Percentiles rank a stretch among this genome's conserved stretches.
These are phyloP conservation scores for Tricladium varicosporioides DNA, from an alignment of 2,329 filamentous ascomycete species.

Conservation along the genomic window DNA sequence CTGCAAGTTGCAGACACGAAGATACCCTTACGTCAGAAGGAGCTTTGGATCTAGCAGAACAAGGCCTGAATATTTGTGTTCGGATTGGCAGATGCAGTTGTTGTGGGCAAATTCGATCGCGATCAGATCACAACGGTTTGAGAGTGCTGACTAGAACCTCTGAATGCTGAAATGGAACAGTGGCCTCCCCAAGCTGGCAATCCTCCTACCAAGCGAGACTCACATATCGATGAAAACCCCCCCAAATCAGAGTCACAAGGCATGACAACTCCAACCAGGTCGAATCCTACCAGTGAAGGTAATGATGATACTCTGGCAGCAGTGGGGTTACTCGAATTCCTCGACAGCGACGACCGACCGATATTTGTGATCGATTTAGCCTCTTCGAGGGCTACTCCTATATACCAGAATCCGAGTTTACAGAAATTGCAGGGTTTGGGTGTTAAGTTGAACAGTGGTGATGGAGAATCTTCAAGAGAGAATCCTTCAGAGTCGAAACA, in stretches of 20 bases:
- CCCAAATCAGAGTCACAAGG: not conserved
- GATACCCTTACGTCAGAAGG: too few species aligned
- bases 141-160: too few species aligned
- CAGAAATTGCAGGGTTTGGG: slow-evolving; percentile 3
- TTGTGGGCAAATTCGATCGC: too few species aligned
- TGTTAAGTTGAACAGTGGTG: slow-evolving; percentile 9
- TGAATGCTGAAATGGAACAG: too few species aligned
- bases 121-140: too few species aligned
- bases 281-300: not conserved
- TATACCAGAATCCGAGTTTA: slow-evolving; percentile 21
- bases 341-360: slow-evolving; percentile 24
- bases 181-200: too few species aligned
- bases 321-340: slow-evolving; percentile 22
- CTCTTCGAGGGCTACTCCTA: slow-evolving; percentile 8
- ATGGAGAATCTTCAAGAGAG: not conserved
- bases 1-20: too few species aligned
- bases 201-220: not conserved
- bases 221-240: too few species aligned
- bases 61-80: too few species aligned
- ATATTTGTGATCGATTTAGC: slow-evolving; percentile 24
- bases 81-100: too few species aligned
- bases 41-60: too few species aligned
- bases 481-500: slow-evolving; percentile 1
- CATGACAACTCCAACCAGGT: not conserved
- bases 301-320: not conserved